These are phyloP conservation scores for Ricinus communis DNA, from an alignment of 345 rosid species.

Conservation along the genomic window DNA sequence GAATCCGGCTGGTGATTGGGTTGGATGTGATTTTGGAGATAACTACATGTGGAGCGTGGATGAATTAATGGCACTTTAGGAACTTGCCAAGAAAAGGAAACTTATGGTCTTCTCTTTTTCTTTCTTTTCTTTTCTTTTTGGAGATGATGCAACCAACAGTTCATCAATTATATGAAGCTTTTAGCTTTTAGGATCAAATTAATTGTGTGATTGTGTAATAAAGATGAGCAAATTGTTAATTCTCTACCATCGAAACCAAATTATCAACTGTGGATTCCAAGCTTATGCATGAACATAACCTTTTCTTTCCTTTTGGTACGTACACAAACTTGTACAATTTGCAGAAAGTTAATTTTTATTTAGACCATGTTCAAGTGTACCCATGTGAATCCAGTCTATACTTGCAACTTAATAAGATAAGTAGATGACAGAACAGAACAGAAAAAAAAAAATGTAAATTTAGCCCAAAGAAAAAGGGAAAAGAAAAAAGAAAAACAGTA, in stretches of 20 bases:
- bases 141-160: neutral
- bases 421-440: too few relatives aligned
- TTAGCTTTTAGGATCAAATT: neutral
- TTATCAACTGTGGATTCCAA: conserved; percentile 4
- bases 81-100: conserved; percentile 16
- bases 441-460: too few relatives aligned
- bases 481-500: too few relatives aligned
- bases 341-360: too few relatives aligned
- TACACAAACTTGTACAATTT: too few relatives aligned
- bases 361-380: too few relatives aligned
- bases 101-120: neutral
- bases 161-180: neutral
- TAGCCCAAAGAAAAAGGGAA: too few relatives aligned
- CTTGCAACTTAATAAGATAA: too few relatives aligned
- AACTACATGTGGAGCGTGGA: conserved; percentile 60
- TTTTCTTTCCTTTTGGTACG: too few relatives aligned
- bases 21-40: conserved; percentile 47
- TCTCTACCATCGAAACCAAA: neutral
- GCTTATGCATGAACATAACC: too few relatives aligned
- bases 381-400: too few relatives aligned
- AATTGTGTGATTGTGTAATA: conserved; percentile 12
- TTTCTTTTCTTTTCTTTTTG: too few relatives aligned
- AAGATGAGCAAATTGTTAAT: conserved; percentile 6
- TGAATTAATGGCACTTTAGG: conserved; percentile 67
- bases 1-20: conserved; percentile 29